These are phyloP conservation scores for Middelhovenomyces tepae DNA, from an alignment of 805 yeast species.

Conservation along the genomic window DNA sequence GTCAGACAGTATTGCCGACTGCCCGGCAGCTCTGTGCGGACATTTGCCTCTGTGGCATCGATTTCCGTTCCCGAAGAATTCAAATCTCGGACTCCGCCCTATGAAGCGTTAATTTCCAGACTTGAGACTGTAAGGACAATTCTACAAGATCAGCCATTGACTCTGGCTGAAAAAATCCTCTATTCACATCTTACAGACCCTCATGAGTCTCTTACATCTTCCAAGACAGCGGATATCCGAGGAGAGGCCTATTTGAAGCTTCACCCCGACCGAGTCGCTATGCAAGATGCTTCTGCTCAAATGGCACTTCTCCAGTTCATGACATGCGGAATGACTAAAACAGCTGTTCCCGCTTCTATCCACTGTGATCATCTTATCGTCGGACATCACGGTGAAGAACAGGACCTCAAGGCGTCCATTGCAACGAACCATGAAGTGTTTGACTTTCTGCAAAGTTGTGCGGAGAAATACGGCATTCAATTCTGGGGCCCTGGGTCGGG, in stretches of 20 bases:
- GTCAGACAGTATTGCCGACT: too few species aligned
- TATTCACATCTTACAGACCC: slow-evolving; percentile 90
- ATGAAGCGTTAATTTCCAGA: slow-evolving; percentile 60
- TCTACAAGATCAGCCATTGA: slow-evolving; percentile 65
- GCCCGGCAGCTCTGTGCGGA: too few species aligned
- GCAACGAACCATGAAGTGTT: slow-evolving; percentile 89
- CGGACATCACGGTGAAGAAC: slow-evolving; percentile 86
- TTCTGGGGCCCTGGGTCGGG: slow-evolving; percentile 99
- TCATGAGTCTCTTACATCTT: slow-evolving; percentile 57
- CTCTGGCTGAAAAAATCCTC: slow-evolving; percentile 88
- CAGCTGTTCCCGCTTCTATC: slow-evolving; percentile 90
- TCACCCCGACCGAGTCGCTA: slow-evolving; percentile 95
- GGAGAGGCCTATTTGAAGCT: slow-evolving; percentile 87
- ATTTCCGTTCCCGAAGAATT: slow-evolving; percentile 47
- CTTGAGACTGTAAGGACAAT: slow-evolving; percentile 55
- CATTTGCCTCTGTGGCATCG: slow-evolving; percentile 1
- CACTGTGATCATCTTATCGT: slow-evolving; percentile 98
- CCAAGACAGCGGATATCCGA: slow-evolving; percentile 48
- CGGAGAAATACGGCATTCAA: slow-evolving; percentile 90
- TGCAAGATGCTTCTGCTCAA: slow-evolving; percentile 99
- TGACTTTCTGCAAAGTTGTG: slow-evolving; percentile 87
- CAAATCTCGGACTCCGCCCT: slow-evolving; percentile 77
- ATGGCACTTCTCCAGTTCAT: slow-evolving; percentile 98
- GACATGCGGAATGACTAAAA: slow-evolving; percentile 85
- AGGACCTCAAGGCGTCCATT: slow-evolving; percentile 73